Evolutionary conservation across 257 asterid genomes (phyloP).

Genomic region (Paulownia fortunei): DNA sequence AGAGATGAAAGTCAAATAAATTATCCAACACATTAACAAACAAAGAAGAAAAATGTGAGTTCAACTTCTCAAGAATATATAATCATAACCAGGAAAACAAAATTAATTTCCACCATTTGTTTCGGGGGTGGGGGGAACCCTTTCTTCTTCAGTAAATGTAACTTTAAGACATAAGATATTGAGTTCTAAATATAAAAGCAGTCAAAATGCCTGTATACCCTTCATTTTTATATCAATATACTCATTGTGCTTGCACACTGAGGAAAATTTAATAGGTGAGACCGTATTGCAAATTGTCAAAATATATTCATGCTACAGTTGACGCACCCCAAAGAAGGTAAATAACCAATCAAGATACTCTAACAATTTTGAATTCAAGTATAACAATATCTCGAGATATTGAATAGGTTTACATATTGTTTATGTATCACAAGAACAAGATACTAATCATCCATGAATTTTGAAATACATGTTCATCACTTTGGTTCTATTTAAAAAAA

Average conservation of each 20-base stretch:
- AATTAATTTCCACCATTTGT: neutral
- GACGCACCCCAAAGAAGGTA: conserved; percentile 11
- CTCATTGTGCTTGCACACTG: conserved; percentile 7
- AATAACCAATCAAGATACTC: neutral
- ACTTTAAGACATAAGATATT: neutral
- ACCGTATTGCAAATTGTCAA: neutral
- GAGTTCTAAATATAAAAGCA: no score
- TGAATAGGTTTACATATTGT: neutral
- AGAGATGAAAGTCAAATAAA: neutral
- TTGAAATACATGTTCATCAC: neutral
- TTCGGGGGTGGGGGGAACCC: neutral
- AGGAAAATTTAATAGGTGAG: neutral
- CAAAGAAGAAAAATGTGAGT: neutral
- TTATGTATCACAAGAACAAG: neutral
- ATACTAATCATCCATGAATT: conserved; percentile 8
- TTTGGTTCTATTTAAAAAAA: conserved; percentile 3
- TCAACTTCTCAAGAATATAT: neutral
- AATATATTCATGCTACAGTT: neutral
- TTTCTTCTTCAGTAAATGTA: neutral
- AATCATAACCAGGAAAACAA: neutral
- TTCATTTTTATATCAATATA: conserved; percentile 1
- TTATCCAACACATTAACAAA: neutral
- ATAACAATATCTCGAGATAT: neutral
- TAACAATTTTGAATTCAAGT: neutral
- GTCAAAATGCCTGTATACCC: no score